Evolutionary conservation across 2,329 filamentous ascomycete genomes (phyloP), one percentile per base, ranked within the genome.

Genomic region (Fusarium subglutinans): DNA sequence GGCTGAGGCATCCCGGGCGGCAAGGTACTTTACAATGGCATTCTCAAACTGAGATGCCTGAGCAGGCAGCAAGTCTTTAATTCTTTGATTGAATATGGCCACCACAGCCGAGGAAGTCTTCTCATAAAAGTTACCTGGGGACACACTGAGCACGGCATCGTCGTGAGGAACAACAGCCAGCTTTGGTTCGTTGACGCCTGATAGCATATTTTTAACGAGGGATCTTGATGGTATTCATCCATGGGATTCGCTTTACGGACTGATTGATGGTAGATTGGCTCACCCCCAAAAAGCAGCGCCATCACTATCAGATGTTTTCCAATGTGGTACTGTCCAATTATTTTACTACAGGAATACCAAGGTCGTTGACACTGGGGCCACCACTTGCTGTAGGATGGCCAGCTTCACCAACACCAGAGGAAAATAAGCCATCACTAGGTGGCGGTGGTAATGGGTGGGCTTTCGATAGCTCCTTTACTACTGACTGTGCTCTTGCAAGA

Each of bases 91-190:
- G 17, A 17, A 13, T 14, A n/a, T 48, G 26, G 4, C 7, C 7
- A 13, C 14, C 20, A n/a, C 1, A 30, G 3, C 0, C 14, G 8
- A 17, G 0, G 10, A 6, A 6, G 9, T 22, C 4, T n/a, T 30
- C 4, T 9, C 7, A 17, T 6, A n/a, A 1, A 11, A 30, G 5
- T 13, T 0, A n/a, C 2, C 26, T 6, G 10, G 26, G 7, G 4
- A 30, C 7, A 7, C 0, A 30, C 28, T 30, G 5, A 18, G 26
- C 47, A 3, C 10, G 20, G 47, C 28, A 17, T 30, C 20, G 18
- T 28, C 18, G 20, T 30, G 10, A 30, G 10, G 2, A 12, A 30
- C 2, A 48, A 17, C 33, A 33, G 33, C 33, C 33, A 1, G 6
- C 33, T 15, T 47, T 17, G 45, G 20, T 48, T 20, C 9, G 9